phyloP scores from a whole-genome alignment of 352 stramenopile genomes.

The Halophytophthora polymorphica region DNA sequence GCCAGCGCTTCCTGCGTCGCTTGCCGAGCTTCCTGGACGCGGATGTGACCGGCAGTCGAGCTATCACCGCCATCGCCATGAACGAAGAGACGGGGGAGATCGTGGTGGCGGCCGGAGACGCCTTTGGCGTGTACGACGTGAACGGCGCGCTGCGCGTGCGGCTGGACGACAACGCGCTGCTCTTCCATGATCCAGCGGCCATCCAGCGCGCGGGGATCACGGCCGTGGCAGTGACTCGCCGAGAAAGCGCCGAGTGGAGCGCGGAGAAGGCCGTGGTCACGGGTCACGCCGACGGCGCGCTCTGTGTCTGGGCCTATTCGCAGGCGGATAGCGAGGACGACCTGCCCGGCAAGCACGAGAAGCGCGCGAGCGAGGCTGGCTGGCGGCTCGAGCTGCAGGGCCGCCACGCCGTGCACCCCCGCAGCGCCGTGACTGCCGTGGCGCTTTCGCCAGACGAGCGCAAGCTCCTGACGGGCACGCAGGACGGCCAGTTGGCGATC shows the following conservation, averaged over 20 bases:
- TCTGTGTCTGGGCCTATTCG: constrained; percentile 67
- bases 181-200: constrained; percentile 38
- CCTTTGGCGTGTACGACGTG: constrained; percentile 66
- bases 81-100: constrained; percentile 69
- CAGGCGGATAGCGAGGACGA: constrained; percentile 21
- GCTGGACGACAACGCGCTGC: constrained; percentile 42
- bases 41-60: not conserved
- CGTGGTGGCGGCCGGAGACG: constrained; percentile 36
- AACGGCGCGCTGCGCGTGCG: constrained; percentile 55
- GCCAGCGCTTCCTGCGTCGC: constrained; percentile 47
- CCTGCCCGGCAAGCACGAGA: constrained; percentile 2
- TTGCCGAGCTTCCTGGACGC: constrained; percentile 22
- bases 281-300: constrained; percentile 52
- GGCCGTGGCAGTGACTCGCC: constrained; percentile 44
- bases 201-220: constrained; percentile 36
- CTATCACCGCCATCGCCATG: constrained; percentile 52
- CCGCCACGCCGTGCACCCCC: constrained; percentile 35
- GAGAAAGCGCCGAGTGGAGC: constrained; percentile 54
- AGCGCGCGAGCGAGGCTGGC: constrained; percentile 26
- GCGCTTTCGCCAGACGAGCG: constrained; percentile 50
- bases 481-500: constrained; percentile 43
- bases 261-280: constrained; percentile 63
- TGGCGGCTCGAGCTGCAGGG: constrained; percentile 56
- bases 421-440: constrained; percentile 47
- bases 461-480: constrained; percentile 60